phyloP scores from a whole-genome alignment of 2,329 filamentous ascomycete species.

The Claviceps fusiformis region DNA sequence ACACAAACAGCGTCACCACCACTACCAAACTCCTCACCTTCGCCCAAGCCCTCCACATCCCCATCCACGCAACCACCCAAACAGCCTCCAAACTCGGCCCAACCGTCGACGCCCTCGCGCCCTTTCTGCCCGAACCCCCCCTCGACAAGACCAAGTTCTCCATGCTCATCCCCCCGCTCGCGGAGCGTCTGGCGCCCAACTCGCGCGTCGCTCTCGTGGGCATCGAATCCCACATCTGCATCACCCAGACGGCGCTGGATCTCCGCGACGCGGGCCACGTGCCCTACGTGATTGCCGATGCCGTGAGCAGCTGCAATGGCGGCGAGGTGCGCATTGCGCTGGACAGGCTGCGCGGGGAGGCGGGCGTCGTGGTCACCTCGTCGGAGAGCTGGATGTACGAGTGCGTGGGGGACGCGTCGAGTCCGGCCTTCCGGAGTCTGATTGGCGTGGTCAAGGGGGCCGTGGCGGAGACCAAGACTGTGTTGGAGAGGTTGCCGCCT shows the following conservation, averaged over 20 bases:
- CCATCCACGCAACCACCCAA: constrained; percentile 78
- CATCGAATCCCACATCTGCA: constrained; percentile 88
- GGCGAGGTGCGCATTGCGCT: constrained; percentile 73
- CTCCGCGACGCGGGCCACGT: constrained; percentile 59
- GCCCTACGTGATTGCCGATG: constrained; percentile 82
- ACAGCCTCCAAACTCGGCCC: constrained; percentile 64
- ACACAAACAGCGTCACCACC: constrained; percentile 47
- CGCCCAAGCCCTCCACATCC: constrained; percentile 53
- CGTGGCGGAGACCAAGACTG: constrained; percentile 53
- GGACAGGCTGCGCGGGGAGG: constrained; percentile 55
- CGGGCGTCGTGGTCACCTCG: constrained; percentile 64
- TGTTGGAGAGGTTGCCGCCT: constrained; percentile 46
- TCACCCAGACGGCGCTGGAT: constrained; percentile 84
- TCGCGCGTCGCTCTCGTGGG: constrained; percentile 67
- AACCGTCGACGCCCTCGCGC: constrained; percentile 59
- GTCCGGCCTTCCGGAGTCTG: constrained; percentile 59
- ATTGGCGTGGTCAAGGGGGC: constrained; percentile 69
- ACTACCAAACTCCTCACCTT: constrained; percentile 56
- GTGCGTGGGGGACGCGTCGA: constrained; percentile 67
- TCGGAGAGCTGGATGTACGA: constrained; percentile 89
- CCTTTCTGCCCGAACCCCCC: constrained; percentile 39
- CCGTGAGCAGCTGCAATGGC: constrained; percentile 73
- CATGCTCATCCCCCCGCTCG: constrained; percentile 66
- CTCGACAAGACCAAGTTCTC: constrained; percentile 83
- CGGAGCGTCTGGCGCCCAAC: constrained; percentile 19